phyloP scores from a whole-genome alignment of 2,329 filamentous ascomycete species.

The Cercospora sp. region DNA sequence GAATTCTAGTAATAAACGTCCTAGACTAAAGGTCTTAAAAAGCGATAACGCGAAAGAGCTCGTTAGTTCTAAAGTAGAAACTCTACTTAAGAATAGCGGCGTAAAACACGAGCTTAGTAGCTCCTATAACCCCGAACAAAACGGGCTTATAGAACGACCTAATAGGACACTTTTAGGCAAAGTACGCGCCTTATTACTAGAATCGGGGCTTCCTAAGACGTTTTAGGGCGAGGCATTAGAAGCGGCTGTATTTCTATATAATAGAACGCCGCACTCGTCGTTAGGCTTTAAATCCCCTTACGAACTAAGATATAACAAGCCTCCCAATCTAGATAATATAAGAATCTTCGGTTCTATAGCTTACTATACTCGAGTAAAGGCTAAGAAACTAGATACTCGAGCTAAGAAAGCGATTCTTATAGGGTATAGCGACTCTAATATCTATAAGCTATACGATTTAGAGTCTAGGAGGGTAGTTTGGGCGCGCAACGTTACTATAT shows the following conservation, averaged over 20 bases:
- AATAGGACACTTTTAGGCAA: slow-evolving; percentile 3
- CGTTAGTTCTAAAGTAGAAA: no score
- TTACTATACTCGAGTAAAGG: neutral
- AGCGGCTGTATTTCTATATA: no score
- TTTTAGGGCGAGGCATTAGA: no score
- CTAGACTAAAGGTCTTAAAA: slow-evolving; percentile 16
- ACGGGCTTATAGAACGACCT: slow-evolving; percentile 14
- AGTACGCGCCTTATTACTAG: no score
- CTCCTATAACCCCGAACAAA: slow-evolving; percentile 13
- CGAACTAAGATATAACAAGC: no score
- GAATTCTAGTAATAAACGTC: slow-evolving; percentile 7
- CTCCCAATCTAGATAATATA: no score
- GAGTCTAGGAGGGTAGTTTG: neutral
- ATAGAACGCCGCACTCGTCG: no score
- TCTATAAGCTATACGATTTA: slow-evolving; percentile 11
- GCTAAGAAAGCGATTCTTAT: slow-evolving; percentile 3
- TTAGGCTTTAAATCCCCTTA: no score
- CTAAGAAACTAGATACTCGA: slow-evolving; percentile 6
- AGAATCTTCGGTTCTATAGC: neutral
- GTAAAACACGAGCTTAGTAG: neutral
- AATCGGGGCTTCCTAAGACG: no score
- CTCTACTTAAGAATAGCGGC: no score
- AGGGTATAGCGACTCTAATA: neutral
- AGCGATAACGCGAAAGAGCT: slow-evolving; percentile 17
- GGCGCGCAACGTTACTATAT: neutral